Base-by-base conservation (phyloP, 2,329 filamentous ascomycete species). In the Colletotrichum cuscutae region DNA sequence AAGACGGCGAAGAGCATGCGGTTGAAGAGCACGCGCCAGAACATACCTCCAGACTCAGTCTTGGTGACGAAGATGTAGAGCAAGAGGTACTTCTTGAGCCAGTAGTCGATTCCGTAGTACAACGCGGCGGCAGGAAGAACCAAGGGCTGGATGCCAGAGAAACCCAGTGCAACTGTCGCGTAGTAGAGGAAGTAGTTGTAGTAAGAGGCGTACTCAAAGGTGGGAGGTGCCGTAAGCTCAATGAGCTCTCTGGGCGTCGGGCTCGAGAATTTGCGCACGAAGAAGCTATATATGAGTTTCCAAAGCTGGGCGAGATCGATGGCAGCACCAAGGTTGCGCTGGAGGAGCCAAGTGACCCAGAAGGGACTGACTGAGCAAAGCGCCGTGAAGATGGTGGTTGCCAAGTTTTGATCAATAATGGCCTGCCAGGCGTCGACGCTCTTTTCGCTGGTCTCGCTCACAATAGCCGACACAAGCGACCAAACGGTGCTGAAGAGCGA, bases 111-210 rank as follows among this genome's bases (percentile, higher is more conserved):
- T 64, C 86, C 85, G 81, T 98, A 98, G 86, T 98, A 99, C 35
- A 98, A 84, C 1, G 95, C 95, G 1, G 94, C 95, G 52, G 97
- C 93, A 0, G 94, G 91, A 8, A 99, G 87, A 1, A 97, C 93
- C 28, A 98, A 87, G 0, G 97, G 97, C 82, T 98, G 97, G 65
- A 98, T 87, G 1, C 92, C 91, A 2, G 93, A 91, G 79, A 97
- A 98, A 78, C 92, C 95, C 19, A 99, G 86, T 0, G 95, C 93
- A 37, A 98, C 94, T 0, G 96, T 98, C 28, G 93, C 88, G 84
- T 98, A 99, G 84, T 94, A 99, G 35, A 98, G 87, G 82, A 98
- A 98, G 82, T 97, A 98, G 82, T 98, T 98, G 88, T 98, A 99
- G 84, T 98, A 98, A 77, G 91, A 95, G 71, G 97, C 95, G 79